A percentile compares a stretch with the other conserved stretches of the same genome.
These are phyloP conservation scores for Fusarium xyrophilum DNA, from an alignment of 2,329 filamentous ascomycete genomes.

Conservation along the genomic window DNA sequence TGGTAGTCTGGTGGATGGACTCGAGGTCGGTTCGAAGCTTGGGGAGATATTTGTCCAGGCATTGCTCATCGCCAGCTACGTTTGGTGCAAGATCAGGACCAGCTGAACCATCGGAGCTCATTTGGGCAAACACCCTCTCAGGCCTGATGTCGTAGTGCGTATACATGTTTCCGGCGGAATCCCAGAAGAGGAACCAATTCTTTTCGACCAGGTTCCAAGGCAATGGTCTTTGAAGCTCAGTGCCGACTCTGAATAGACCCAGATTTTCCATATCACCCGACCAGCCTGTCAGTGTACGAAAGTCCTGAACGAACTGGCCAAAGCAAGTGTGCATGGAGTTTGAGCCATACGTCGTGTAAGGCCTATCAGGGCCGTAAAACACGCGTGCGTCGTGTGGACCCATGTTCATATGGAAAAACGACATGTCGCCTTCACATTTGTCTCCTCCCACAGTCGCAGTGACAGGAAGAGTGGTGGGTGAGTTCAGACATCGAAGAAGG, in stretches of 20 bases:
- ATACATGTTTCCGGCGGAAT: conserved; percentile 53
- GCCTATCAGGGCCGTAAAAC: conserved; percentile 59
- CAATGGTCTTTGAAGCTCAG: conserved; percentile 59
- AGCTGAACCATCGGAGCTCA: conserved; percentile 54
- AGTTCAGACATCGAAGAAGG: conserved; percentile 52
- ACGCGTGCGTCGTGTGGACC: conserved; percentile 67
- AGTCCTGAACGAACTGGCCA: conserved; percentile 63
- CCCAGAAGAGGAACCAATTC: conserved; percentile 71
- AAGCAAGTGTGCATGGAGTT: conserved; percentile 63
- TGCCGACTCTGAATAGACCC: conserved; percentile 51
- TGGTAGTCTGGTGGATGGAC: conserved; percentile 66
- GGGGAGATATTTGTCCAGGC: conserved; percentile 56
- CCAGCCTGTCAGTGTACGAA: conserved; percentile 58
- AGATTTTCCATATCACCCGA: conserved; percentile 37
- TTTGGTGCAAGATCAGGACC: conserved; percentile 55
- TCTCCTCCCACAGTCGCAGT: conserved; percentile 51
- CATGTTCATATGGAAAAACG: conserved; percentile 51
- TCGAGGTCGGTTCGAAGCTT: conserved; percentile 46
- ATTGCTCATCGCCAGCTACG: conserved; percentile 51
- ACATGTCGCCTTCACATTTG: conserved; percentile 55
- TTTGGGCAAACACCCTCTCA: conserved; percentile 55
- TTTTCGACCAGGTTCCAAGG: conserved; percentile 60
- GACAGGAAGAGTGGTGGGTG: conserved; percentile 54
- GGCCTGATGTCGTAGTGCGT: conserved; percentile 62
- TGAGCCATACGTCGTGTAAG: conserved; percentile 62